Evolutionary conservation across 257 asterid genomes (phyloP).

Genomic region (Leptodermis oblonga): DNA sequence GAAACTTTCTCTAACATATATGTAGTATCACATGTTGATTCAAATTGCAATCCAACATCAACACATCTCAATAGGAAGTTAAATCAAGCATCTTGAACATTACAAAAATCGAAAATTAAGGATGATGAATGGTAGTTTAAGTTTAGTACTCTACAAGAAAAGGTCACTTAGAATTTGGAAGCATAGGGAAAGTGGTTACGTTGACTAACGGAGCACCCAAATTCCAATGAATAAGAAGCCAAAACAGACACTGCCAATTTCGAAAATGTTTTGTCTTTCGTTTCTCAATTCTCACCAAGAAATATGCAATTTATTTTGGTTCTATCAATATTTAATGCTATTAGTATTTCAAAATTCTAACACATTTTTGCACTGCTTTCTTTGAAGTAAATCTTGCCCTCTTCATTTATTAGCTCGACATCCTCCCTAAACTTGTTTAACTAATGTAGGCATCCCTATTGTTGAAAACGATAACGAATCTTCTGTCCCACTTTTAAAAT

Average conservation of each 20-base stretch:
- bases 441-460: not conserved
- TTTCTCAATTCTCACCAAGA: conserved; percentile 7
- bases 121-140: no score
- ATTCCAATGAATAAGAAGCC: conserved; percentile 17
- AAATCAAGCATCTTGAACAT: no score
- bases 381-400: not conserved
- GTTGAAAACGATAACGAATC: not conserved
- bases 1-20: no score
- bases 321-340: no score
- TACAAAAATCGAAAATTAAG: no score
- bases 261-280: conserved; percentile 29
- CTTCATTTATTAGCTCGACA: conserved; percentile 9
- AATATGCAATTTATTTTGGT: conserved; percentile 17
- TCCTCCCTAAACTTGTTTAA: not conserved
- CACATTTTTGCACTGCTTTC: not conserved
- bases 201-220: conserved; percentile 25
- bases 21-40: no score
- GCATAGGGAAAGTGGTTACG: conserved; percentile 11
- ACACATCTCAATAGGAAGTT: no score
- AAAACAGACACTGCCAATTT: conserved; percentile 10
- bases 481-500: no score
- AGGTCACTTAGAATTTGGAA: conserved; percentile 7
- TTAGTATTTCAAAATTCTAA: not conserved
- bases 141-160: no score
- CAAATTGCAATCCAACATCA: no score